Percentiles rank a stretch among this genome's conserved stretches.
phyloP scores from a whole-genome alignment of 1,284 basidiomycete species.

The Leccinum pseudoinsigne region DNA sequence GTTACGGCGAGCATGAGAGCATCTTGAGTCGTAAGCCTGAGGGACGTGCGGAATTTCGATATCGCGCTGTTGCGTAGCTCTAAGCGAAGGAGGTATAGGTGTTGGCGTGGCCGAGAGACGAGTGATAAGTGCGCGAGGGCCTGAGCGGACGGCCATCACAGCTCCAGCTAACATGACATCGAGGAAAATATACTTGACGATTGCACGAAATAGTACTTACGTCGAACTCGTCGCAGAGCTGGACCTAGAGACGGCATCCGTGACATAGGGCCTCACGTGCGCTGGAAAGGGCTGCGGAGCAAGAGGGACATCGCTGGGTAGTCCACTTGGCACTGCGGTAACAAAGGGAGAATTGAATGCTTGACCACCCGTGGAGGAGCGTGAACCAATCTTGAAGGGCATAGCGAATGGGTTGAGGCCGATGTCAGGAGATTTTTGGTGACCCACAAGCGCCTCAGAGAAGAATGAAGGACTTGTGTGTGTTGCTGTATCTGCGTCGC shows the following conservation, averaged over 20 bases:
- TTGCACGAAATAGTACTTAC: conserved; percentile 24
- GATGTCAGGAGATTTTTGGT: conserved; percentile 23
- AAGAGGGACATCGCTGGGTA: conserved; percentile 26
- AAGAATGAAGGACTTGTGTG: conserved; percentile 20
- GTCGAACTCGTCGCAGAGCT: conserved; percentile 38
- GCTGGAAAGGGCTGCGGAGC: conserved; percentile 33
- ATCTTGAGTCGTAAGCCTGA: conserved; percentile 19
- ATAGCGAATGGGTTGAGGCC: conserved; percentile 37
- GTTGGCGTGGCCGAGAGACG: conserved; percentile 17
- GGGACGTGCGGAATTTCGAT: conserved; percentile 5
- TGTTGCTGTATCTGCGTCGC: conserved; percentile 15
- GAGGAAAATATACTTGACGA: not conserved
- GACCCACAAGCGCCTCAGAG: conserved; percentile 8
- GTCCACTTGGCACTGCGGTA: conserved; percentile 13
- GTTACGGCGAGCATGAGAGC: conserved; percentile 24
- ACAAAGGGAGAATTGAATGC: conserved; percentile 8
- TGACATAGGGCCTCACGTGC: conserved; percentile 19
- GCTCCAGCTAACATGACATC: conserved; percentile 32
- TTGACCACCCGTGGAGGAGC: conserved; percentile 9
- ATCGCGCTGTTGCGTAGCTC: not conserved
- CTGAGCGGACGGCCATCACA: conserved; percentile 26
- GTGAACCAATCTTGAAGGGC: conserved; percentile 29
- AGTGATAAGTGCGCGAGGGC: conserved; percentile 12
- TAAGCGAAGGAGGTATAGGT: conserved; percentile 27
- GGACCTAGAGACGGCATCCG: conserved; percentile 32